A percentile compares a stretch with the other conserved stretches of the same genome.
phyloP scores from a whole-genome alignment of 495 filamentous ascomycete species.

The Xylaria curta region DNA sequence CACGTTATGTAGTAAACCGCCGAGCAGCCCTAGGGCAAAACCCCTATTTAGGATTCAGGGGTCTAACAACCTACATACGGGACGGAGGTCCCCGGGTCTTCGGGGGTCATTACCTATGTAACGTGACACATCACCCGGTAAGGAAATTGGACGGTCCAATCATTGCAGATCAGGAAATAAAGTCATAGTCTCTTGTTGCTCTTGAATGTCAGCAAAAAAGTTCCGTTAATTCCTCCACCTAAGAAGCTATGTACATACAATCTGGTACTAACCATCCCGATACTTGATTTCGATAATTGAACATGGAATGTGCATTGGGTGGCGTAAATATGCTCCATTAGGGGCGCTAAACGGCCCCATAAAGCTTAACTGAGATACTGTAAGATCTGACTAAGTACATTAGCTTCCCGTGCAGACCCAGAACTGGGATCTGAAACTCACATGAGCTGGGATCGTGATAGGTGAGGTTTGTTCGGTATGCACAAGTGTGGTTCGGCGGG shows the following conservation, averaged over 20 bases:
- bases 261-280: too few species aligned
- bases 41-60: too few species aligned
- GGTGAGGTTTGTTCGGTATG: not conserved
- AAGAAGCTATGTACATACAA: not conserved
- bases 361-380: constrained; percentile 14
- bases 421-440: constrained; percentile 5
- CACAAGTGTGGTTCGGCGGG: not conserved
- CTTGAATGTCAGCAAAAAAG: not conserved
- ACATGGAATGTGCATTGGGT: too few species aligned
- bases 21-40: too few species aligned
- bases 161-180: not conserved
- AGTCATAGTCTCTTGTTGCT: not conserved
- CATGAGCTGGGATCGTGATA: constrained; percentile 1
- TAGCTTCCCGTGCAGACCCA: not conserved
- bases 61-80: too few species aligned
- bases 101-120: too few species aligned
- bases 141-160: too few species aligned
- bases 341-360: not conserved
- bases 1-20: too few species aligned
- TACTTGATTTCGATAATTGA: too few species aligned
- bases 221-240: not conserved
- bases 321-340: constrained; percentile 4
- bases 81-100: too few species aligned
- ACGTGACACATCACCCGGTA: too few species aligned
- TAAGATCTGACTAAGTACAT: not conserved